Conservation (phyloP, 768 basidiomycete genomes). For the Coprinopsis sp. region DNA sequence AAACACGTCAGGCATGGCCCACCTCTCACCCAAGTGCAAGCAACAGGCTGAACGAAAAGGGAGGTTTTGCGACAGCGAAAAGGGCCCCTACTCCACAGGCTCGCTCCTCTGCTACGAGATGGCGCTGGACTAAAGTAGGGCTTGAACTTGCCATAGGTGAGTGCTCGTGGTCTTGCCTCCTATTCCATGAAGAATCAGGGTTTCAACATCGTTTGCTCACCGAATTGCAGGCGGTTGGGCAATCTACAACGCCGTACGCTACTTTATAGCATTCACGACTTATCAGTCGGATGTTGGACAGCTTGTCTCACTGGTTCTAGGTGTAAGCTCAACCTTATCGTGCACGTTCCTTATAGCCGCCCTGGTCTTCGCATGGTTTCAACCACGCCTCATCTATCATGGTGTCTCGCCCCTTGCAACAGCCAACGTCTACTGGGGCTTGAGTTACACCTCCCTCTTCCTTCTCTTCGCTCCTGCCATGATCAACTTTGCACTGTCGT, state of each 20-base stretch:
- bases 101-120: conserved; percentile 5
- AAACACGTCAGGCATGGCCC: conserved; percentile 13
- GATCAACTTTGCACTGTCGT: conserved; percentile 51
- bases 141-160: not conserved
- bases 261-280: conserved; percentile 53
- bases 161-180: too few relatives aligned
- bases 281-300: conserved; percentile 40
- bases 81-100: conserved; percentile 24
- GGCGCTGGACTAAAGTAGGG: not conserved
- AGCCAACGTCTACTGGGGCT: conserved; percentile 24
- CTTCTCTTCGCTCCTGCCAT: conserved; percentile 49
- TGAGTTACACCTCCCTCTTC: conserved; percentile 38
- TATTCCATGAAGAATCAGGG: too few relatives aligned
- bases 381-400: conserved; percentile 31
- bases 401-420: conserved; percentile 23
- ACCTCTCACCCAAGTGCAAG: conserved; percentile 23
- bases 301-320: conserved; percentile 42
- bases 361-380: conserved; percentile 35
- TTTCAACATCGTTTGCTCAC: conserved; percentile 3
- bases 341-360: conserved; percentile 36
- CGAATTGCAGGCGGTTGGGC: conserved; percentile 50
- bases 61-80: conserved; percentile 22
- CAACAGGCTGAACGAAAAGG: conserved; percentile 23
- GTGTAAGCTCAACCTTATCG: conserved; percentile 39
- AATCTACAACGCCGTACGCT: conserved; percentile 58